Conservation (phyloP, 2,329 filamentous ascomycete genomes). For the Fusarium annulatum region DNA sequence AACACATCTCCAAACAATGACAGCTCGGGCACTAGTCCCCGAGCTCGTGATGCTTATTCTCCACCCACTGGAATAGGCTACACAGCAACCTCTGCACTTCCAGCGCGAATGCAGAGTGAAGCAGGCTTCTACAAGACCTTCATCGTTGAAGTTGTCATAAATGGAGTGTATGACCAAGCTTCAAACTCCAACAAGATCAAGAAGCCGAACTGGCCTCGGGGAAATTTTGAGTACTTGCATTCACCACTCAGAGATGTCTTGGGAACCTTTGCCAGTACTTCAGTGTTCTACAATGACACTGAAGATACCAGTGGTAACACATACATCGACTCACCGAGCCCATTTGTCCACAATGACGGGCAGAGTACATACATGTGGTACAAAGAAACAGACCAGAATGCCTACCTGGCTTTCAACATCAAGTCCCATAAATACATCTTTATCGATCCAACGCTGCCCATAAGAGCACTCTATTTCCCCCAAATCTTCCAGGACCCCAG, state of each 20-base stretch:
- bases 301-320: neutral
- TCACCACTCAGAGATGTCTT: rapidly evolving
- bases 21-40: too few relatives aligned
- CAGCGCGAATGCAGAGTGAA: neutral
- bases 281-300: neutral
- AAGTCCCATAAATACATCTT: neutral
- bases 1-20: too few relatives aligned
- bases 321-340: neutral
- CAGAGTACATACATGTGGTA: neutral
- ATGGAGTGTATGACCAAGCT: neutral
- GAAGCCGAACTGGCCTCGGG: neutral
- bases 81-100: neutral
- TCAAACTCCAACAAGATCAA: neutral
- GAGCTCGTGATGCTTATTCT: too few relatives aligned
- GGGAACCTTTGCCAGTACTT: neutral
- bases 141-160: neutral
- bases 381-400: neutral
- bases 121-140: neutral
- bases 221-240: neutral
- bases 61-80: neutral
- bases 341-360: neutral
- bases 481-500: neutral
- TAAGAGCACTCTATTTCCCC: neutral
- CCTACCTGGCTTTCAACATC: neutral
- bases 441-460: neutral